Evolutionary conservation across 1,284 basidiomycete species (phyloP).

Genomic region (Blastosporella zonata): DNA sequence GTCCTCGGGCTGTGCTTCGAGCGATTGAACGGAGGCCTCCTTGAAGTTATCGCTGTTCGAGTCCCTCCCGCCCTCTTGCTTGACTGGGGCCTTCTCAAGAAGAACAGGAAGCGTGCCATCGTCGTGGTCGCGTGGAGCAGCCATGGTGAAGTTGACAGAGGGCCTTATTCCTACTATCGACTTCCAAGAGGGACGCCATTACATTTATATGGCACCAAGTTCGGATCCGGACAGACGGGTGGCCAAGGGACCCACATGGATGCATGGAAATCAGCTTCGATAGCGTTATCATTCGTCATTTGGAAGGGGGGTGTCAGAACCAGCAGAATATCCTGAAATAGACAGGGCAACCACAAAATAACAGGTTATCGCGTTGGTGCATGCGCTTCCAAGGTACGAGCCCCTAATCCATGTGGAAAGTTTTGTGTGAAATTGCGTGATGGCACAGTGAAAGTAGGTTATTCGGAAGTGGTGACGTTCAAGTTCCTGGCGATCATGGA

Average conservation of each 20-base stretch:
- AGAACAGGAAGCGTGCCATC: slow-evolving; percentile 7
- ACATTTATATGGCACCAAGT: not conserved
- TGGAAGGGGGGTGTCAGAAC: not conserved
- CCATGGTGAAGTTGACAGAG: slow-evolving; percentile 8
- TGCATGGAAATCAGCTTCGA: not conserved
- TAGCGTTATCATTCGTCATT: slow-evolving; percentile 14
- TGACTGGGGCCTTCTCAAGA: slow-evolving; percentile 13
- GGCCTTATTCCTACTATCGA: not conserved
- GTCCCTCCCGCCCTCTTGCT: slow-evolving; percentile 16
- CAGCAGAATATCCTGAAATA: no score
- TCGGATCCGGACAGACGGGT: no score
- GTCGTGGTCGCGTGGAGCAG: slow-evolving; percentile 7
- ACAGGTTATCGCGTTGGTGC: no score
- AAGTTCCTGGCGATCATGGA: no score
- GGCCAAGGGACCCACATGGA: not conserved
- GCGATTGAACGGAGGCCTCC: slow-evolving; percentile 23
- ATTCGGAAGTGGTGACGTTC: no score
- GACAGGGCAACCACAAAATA: no score
- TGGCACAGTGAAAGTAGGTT: no score
- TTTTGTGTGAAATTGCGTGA: no score
- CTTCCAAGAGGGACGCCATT: no score
- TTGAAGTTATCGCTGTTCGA: slow-evolving; percentile 21
- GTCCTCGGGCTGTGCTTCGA: slow-evolving; percentile 22
- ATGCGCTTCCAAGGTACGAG: no score
- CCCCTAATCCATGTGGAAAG: no score